Conservation (phyloP, 305 asterid genomes). For the Fraxinus paxiana region DNA sequence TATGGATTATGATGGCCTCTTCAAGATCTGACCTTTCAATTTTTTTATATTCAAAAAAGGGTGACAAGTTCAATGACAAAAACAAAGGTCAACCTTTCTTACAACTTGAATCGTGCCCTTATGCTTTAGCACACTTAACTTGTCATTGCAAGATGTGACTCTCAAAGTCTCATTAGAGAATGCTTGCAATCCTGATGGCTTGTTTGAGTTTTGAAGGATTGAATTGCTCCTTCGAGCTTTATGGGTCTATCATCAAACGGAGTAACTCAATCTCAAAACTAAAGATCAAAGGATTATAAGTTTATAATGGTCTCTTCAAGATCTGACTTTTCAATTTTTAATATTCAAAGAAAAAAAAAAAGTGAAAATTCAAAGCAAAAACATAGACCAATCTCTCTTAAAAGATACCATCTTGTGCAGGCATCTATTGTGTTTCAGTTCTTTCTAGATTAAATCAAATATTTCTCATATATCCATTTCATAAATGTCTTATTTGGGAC, state of each 20-base stretch:
- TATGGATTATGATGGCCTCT: constrained; percentile 17
- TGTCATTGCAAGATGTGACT: background rate
- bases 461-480: constrained; percentile 1
- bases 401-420: constrained; percentile 18
- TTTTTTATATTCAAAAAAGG: background rate
- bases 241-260: background rate
- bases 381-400: constrained; percentile 36
- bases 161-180: background rate
- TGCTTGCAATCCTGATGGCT: background rate
- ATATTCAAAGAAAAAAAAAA: constrained; percentile 18
- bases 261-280: background rate
- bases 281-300: background rate
- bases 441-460: background rate
- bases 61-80: background rate
- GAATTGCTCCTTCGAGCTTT: background rate
- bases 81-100: background rate
- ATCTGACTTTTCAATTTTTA: constrained; percentile 4
- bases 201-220: background rate
- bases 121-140: background rate
- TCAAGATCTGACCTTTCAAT: constrained; percentile 9
- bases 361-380: constrained; percentile 31
- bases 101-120: background rate
- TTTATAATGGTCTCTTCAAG: constrained; percentile 14
- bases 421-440: constrained; percentile 20
- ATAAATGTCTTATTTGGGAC: constrained; percentile 7